phyloP scores from a whole-genome alignment of 176 grass and related monocot genomes.

The Zoysia pacifica region DNA sequence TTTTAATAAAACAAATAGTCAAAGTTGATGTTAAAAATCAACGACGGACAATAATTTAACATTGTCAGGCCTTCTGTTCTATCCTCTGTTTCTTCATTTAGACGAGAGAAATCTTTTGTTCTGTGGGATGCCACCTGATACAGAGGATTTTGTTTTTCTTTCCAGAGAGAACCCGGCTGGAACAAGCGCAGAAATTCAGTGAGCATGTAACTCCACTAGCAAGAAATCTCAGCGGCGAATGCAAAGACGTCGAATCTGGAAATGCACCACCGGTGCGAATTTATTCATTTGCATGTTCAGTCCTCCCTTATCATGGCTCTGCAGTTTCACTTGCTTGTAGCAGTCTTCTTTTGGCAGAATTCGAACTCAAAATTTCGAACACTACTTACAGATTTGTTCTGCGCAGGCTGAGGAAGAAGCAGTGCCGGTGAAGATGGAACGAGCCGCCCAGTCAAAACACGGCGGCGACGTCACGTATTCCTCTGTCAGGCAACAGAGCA shows the following conservation, averaged over 20 bases:
- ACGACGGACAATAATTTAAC: no score
- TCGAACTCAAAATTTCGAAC: not conserved
- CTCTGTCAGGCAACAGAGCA: slow-evolving; percentile 43
- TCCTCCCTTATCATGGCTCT: slow-evolving; percentile 1
- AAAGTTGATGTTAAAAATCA: no score
- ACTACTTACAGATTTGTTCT: slow-evolving; percentile 3
- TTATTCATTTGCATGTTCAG: not conserved
- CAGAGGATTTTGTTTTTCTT: slow-evolving; percentile 14
- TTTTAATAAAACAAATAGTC: no score
- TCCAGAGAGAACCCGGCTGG: slow-evolving; percentile 78
- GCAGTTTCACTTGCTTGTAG: not conserved
- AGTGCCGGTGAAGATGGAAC: slow-evolving; percentile 44
- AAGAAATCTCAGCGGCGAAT: slow-evolving; percentile 62
- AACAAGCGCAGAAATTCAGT: slow-evolving; percentile 66
- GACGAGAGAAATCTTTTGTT: no score
- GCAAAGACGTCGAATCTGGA: slow-evolving; percentile 71
- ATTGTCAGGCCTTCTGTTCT: no score
- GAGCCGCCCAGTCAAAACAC: slow-evolving; percentile 40
- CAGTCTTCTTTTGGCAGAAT: not conserved
- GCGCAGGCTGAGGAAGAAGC: slow-evolving; percentile 48
- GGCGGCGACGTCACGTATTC: slow-evolving; percentile 46
- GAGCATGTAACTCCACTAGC: slow-evolving; percentile 79
- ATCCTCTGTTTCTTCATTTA: no score
- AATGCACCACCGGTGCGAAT: slow-evolving; percentile 48
- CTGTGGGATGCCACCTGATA: slow-evolving; percentile 9